These are phyloP conservation scores for Ophiostoma sp. DNA, from an alignment of 2,329 filamentous ascomycete genomes.

Conservation along the genomic window DNA sequence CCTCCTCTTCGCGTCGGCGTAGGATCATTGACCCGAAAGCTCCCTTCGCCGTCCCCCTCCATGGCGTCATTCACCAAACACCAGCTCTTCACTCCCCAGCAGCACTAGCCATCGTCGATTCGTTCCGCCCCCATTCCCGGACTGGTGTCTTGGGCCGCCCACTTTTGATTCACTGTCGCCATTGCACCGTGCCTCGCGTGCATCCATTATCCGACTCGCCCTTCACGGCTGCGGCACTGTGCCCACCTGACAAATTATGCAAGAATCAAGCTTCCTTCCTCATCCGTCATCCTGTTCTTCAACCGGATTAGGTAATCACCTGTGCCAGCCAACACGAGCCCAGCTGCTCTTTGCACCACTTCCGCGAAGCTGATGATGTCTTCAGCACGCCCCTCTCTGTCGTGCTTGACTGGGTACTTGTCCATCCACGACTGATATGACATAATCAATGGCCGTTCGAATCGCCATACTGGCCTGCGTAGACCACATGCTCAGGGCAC, in stretches of 20 bases:
- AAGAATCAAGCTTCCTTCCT: neutral
- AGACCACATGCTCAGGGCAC: too few species aligned
- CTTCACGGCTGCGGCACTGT: too few species aligned
- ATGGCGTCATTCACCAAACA: neutral
- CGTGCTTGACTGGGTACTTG: neutral
- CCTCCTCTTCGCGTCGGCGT: neutral
- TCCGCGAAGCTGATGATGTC: neutral
- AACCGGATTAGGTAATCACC: neutral
- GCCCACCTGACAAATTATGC: neutral
- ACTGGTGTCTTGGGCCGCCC: neutral
- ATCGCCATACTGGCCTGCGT: slow-evolving; percentile 3
- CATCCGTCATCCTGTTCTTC: neutral
- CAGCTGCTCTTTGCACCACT: too few species aligned
- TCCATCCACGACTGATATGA: neutral
- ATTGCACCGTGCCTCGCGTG: too few species aligned
- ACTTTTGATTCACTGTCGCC: neutral
- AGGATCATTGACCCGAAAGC: neutral
- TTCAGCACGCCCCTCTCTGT: neutral
- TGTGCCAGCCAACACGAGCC: neutral
- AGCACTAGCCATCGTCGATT: neutral
- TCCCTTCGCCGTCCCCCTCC: neutral
- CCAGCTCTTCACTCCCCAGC: neutral
- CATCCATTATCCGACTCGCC: too few species aligned
- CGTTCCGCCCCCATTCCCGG: neutral
- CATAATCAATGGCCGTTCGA: neutral